phyloP scores from a whole-genome alignment of 2,329 filamentous ascomycete species.

The Penicillium sp. region DNA sequence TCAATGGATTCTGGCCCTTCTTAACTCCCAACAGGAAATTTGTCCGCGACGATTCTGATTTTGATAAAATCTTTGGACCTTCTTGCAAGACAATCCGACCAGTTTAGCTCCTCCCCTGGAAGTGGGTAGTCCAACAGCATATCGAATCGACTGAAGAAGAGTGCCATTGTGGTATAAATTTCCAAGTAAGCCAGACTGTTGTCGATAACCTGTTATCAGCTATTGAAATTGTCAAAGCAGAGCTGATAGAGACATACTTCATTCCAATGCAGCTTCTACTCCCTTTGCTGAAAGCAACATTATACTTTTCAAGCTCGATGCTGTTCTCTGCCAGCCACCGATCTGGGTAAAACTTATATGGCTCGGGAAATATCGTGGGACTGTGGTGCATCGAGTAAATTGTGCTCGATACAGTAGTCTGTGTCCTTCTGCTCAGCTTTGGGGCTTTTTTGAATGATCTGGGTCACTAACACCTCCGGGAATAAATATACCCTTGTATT shows the following conservation, averaged over 20 bases:
- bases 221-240: not conserved
- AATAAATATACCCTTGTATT: not conserved
- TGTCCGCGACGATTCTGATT: conserved; percentile 1
- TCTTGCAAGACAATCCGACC: conserved; percentile 1
- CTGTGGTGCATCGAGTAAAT: conserved; percentile 9
- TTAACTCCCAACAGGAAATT: not conserved
- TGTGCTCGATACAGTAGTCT: conserved; percentile 4
- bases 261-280: conserved; percentile 4
- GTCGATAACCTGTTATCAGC: not conserved
- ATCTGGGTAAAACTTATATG: conserved; percentile 4
- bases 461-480: conserved; percentile 5
- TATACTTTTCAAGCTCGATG: conserved; percentile 4
- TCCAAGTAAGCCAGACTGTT: conserved; percentile 7
- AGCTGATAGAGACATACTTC: not conserved
- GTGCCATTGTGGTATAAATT: conserved; percentile 4
- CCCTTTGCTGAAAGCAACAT: conserved; percentile 9
- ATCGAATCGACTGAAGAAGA: conserved; percentile 6
- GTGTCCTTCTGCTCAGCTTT: not conserved
- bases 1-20: too few species aligned
- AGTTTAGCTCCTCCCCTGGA: not conserved
- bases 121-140: not conserved
- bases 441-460: not conserved
- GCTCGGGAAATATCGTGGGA: not conserved
- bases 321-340: conserved; percentile 6
- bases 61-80: not conserved